Evolutionary conservation across 2,329 filamentous ascomycete genomes (phyloP).

Genomic region (Aaosphaeria pasadenensis): DNA sequence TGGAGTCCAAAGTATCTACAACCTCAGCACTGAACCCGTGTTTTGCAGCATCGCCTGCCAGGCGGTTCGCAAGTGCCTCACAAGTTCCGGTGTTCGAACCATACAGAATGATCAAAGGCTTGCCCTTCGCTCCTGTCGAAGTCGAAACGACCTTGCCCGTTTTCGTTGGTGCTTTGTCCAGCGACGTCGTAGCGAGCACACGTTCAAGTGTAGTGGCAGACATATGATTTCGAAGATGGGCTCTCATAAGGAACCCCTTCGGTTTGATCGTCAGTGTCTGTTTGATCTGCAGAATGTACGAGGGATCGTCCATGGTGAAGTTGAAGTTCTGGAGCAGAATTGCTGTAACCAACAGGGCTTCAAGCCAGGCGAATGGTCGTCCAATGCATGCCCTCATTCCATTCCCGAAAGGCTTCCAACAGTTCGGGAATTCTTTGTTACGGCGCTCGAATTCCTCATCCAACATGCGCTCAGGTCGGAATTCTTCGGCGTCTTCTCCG

Average conservation of each 20-base stretch:
- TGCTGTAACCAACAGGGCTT: conserved; percentile 45
- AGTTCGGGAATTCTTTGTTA: conserved; percentile 38
- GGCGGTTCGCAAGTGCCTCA: conserved; percentile 38
- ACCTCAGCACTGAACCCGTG: conserved; percentile 37
- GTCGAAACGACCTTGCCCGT: conserved; percentile 6
- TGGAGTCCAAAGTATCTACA: conserved; percentile 31
- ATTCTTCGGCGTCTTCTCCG: conserved; percentile 45
- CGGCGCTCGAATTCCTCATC: conserved; percentile 40
- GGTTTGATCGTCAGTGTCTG: conserved; percentile 47
- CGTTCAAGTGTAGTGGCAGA: conserved; percentile 31
- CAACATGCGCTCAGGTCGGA: conserved; percentile 48
- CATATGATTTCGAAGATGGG: conserved; percentile 27
- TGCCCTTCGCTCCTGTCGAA: conserved; percentile 14
- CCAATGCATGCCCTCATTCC: conserved; percentile 54
- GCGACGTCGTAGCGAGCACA: conserved; percentile 17
- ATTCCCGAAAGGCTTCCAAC: conserved; percentile 55
- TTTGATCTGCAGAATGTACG: conserved; percentile 44
- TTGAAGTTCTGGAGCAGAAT: conserved; percentile 47
- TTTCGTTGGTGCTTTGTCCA: conserved; percentile 10
- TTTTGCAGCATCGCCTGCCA: conserved; percentile 33
- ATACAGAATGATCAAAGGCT: conserved; percentile 36
- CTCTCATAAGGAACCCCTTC: conserved; percentile 38
- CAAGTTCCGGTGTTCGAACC: conserved; percentile 44
- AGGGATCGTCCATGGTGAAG: conserved; percentile 42
- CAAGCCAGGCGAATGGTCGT: conserved; percentile 55